Percentiles rank a stretch among this genome's conserved stretches.
These are phyloP conservation scores for Tetradesmus obliquus DNA, from an alignment of 139 green algal genomes.

Conservation along the genomic window DNA sequence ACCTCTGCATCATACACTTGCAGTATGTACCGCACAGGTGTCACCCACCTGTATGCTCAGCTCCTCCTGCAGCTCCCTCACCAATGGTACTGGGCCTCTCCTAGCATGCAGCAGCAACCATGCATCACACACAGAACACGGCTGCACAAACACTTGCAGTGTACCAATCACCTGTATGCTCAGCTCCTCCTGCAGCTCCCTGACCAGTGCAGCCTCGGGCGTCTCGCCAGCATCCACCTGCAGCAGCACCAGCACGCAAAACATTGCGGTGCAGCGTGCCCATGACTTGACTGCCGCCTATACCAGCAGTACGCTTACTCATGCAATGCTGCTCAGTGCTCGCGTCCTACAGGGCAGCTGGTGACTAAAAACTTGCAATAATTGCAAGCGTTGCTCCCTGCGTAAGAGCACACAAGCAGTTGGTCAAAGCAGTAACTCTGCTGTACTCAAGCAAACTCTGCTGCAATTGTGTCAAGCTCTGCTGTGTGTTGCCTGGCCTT, in stretches of 20 bases:
- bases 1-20: background rate
- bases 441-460: no score
- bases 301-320: no score
- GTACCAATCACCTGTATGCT: constrained; percentile 47
- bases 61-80: constrained; percentile 80
- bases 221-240: constrained; percentile 65
- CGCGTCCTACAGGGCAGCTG: background rate
- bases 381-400: no score
- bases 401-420: no score
- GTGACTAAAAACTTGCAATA: background rate
- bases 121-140: no score
- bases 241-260: background rate
- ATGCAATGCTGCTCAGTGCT: background rate
- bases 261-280: background rate
- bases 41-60: constrained; percentile 57
- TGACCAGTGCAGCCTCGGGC: constrained; percentile 69
- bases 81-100: constrained; percentile 41
- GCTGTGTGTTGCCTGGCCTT: background rate
- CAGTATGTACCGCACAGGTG: background rate
- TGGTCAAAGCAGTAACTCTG: no score
- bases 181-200: constrained; percentile 82
- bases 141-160: background rate
- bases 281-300: no score
- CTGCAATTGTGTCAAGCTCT: background rate
- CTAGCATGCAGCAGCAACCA: no score